Percentiles rank a stretch among this genome's conserved stretches.
Conservation (phyloP, 257 asterid genomes). For the Prunella vulgaris region DNA sequence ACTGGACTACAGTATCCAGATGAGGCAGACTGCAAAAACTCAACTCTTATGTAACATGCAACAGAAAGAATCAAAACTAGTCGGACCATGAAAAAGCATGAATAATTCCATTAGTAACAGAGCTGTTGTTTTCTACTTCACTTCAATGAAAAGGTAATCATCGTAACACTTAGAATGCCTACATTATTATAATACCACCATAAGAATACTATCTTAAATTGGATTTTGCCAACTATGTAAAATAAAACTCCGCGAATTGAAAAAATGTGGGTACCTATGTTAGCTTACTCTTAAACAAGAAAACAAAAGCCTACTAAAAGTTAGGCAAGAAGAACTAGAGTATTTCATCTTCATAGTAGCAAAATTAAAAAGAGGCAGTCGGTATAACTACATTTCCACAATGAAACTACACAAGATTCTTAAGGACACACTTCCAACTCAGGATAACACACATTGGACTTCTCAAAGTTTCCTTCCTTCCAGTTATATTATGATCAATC, state of each 20-base stretch:
- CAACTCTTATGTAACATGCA: neutral
- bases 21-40: constrained; percentile 64
- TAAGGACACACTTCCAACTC: neutral
- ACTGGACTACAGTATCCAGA: constrained; percentile 67
- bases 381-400: constrained; percentile 1
- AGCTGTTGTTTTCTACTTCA: neutral
- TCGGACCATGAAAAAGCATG: neutral
- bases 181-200: neutral
- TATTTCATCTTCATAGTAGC: neutral
- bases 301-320: neutral
- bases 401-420: neutral
- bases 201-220: neutral
- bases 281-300: neutral
- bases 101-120: neutral
- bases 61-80: neutral
- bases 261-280: neutral
- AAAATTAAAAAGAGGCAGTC: neutral
- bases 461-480: neutral
- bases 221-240: neutral
- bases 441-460: neutral
- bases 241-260: neutral
- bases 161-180: neutral
- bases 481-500: neutral
- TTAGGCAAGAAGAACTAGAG: neutral
- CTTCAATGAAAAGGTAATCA: neutral